Evolutionary conservation across 768 basidiomycete species (phyloP).

Genomic region (Mycena belliarum): DNA sequence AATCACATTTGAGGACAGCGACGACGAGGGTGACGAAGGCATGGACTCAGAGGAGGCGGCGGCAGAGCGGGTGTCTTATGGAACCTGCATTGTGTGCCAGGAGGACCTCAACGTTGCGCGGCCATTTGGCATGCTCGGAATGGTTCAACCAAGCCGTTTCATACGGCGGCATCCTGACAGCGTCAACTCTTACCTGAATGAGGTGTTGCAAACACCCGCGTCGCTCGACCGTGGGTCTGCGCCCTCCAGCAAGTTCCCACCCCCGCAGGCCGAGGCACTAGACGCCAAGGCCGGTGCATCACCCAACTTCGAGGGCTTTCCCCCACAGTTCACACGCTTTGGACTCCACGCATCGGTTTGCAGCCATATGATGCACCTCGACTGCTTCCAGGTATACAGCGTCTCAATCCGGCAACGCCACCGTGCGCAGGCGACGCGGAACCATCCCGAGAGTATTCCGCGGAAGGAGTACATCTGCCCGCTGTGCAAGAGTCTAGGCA

Average conservation of each 20-base stretch:
- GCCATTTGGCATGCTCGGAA: slow-evolving; percentile 83
- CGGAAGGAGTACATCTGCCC: slow-evolving; percentile 96
- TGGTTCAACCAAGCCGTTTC: slow-evolving; percentile 86
- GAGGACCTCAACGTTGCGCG: slow-evolving; percentile 77
- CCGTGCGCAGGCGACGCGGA: slow-evolving; percentile 83
- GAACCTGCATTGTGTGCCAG: slow-evolving; percentile 98
- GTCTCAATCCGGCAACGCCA: slow-evolving; percentile 85
- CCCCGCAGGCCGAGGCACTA: slow-evolving; percentile 47
- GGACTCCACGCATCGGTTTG: slow-evolving; percentile 88
- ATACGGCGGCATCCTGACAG: slow-evolving; percentile 77
- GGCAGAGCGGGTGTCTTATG: slow-evolving; percentile 54
- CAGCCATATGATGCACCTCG: slow-evolving; percentile 95
- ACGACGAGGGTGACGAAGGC: slow-evolving; percentile 70
- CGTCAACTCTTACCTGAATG: slow-evolving; percentile 66
- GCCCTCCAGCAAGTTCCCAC: slow-evolving; percentile 44
- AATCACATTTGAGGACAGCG: slow-evolving; percentile 67
- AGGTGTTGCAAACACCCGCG: slow-evolving; percentile 60
- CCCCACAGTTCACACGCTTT: slow-evolving; percentile 71
- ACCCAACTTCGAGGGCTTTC: slow-evolving; percentile 74
- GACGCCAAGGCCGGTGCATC: slow-evolving; percentile 44
- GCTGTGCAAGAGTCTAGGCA: slow-evolving; percentile 94
- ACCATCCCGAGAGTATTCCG: slow-evolving; percentile 93
- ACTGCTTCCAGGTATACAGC: slow-evolving; percentile 91
- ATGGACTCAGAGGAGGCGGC: slow-evolving; percentile 48
- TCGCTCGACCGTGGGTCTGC: slow-evolving; percentile 62